Evolutionary conservation across 2,329 filamentous ascomycete species (phyloP), one percentile per base, ranked within the genome.

Genomic region (Didymellaceae sp.): DNA sequence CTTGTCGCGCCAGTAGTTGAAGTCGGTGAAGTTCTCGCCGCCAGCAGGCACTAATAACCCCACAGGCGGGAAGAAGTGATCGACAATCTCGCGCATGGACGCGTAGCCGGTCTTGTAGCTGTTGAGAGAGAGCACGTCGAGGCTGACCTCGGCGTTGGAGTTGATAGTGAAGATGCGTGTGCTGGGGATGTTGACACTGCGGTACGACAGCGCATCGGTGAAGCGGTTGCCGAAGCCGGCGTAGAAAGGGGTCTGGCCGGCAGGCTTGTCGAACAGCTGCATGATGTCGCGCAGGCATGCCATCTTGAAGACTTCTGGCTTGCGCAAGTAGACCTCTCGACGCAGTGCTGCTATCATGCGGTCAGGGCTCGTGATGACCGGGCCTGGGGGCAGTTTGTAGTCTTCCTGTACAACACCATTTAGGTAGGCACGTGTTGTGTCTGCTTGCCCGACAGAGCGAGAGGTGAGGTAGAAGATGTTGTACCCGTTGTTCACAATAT

Each of bases 261-360:
- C 20, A 46, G 72, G 62, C 65, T 75, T 65, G 63, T 66, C 87
- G 67, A 97, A 99, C 0, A 99, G 81, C 51, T 87, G 90, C 68
- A 92, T 86, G 62, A 99, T 97, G 71, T 99, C 94, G 31, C 94
- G 86, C 16, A 99, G 78, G 57, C 94, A 99, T 2, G 94, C 91
- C 95, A 99, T 99, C 76, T 99, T 99, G 84, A 99, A 99, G 6
- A 99, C 91, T 69, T 99, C 92, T 0, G 94, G 95, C 72, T 99
- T 97, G 44, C 94, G 86, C 20, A 99, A 81, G 70, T 99, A 99
- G 5, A 99, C 85, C 71, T 99, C 94, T 38, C 94, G 86, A 49
- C 94, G 83, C 22, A 99, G 76, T 0, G 94, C 95, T 6, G 95
- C 92, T 77, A 97, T 95, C 1, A 92, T 97, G 45, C 94, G 84